These are phyloP conservation scores for Rubia yunnanensis DNA, from an alignment of 257 asterid species.

Conservation along the genomic window DNA sequence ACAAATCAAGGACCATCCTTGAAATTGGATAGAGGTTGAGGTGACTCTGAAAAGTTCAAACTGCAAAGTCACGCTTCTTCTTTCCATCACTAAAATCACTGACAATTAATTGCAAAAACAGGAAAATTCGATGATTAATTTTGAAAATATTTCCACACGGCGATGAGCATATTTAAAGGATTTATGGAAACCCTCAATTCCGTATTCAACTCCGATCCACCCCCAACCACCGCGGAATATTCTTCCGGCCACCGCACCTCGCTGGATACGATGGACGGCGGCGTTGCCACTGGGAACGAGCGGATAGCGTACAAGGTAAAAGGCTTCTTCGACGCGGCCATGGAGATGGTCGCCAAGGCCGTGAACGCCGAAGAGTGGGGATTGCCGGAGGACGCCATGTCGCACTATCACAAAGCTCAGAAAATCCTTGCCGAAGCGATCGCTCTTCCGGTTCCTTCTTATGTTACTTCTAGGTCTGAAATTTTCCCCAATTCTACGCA, in stretches of 20 bases:
- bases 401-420: slow-evolving; percentile 58
- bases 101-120: background rate
- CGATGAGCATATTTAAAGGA: slow-evolving; percentile 58
- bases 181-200: slow-evolving; percentile 52
- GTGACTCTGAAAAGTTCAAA: background rate
- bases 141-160: slow-evolving; percentile 6
- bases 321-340: slow-evolving; percentile 88
- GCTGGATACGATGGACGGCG: slow-evolving; percentile 46
- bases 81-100: background rate
- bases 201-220: slow-evolving; percentile 39
- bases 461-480: slow-evolving; percentile 64
- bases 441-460: slow-evolving; percentile 89
- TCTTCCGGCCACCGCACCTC: slow-evolving; percentile 24
- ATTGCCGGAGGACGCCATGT: slow-evolving; percentile 59
- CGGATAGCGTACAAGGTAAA: slow-evolving; percentile 78
- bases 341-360: slow-evolving; percentile 74
- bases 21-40: background rate
- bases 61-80: background rate
- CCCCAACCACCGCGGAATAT: slow-evolving; percentile 22
- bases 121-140: background rate
- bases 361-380: slow-evolving; percentile 99
- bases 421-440: slow-evolving; percentile 60
- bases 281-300: slow-evolving; percentile 76
- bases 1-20: background rate
- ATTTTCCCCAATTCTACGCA: background rate